Evolutionary conservation across 805 yeast species (phyloP), one percentile per base, ranked within the genome.

Genomic region (Yamadazyma ubonensis): DNA sequence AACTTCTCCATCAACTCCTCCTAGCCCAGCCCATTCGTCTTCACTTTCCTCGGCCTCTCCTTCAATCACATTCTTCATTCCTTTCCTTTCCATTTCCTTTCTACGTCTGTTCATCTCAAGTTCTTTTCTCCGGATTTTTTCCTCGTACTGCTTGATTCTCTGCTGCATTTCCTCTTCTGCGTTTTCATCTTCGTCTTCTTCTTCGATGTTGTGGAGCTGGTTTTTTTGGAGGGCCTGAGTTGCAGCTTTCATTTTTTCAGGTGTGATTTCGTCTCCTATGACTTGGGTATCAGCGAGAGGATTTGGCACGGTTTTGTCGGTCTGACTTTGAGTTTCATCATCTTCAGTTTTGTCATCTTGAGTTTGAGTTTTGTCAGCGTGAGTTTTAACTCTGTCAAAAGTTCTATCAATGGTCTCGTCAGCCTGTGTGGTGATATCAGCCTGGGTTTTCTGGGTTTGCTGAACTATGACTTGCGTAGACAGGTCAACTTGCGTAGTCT

Each of bases 11-110:
- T 83, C 90, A 5, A 54, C 67, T 44, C 95, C 95, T 48, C 91
- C 93, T 35, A 83, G 52, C 3, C 93, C 95, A 36, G 75, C 75
- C 86, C 88, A 86, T 65, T 86, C 95, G 67, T 86, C 95, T 44
- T 86, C 95, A 26, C 93, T 84, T 64, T 86, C 95, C 50, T 78
- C 89, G 31, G 95, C 95, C 65, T 86, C 93, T 35, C 83, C 81
- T 52, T 86, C 91, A 56, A 86, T 68, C 39, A 86, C 73, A 18
- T 75, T 69, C 38, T 71, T 71, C 14, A 80, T 49, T 2, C 90
- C 90, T 42, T 63, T 70, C 20, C 73, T 64, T 45, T 75, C 83
- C 67, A 82, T 59, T 45, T 79, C 85, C 45, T 64, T 73, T 37
- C 75, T 61, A 37, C 57, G 51, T 41, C 54, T 57, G 15, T 68